Evolutionary conservation across 768 basidiomycete genomes (phyloP).

Genomic region (Russula sp.): DNA sequence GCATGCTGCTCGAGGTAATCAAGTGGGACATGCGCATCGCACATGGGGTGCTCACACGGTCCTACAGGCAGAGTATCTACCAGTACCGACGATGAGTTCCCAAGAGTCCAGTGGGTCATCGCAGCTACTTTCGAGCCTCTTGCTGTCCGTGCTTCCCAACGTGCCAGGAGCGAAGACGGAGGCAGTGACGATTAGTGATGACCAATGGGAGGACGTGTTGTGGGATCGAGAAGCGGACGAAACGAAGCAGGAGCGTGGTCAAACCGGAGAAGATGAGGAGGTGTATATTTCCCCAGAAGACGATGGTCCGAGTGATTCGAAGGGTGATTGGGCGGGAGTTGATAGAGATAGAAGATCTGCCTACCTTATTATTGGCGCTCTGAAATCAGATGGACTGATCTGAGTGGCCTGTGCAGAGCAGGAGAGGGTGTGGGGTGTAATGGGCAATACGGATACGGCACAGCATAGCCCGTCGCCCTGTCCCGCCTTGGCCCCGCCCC

Average conservation of each 20-base stretch:
- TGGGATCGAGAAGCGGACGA: constrained; percentile 68
- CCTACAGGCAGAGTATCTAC: constrained; percentile 71
- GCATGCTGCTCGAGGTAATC: constrained; percentile 79
- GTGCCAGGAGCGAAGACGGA: constrained; percentile 65
- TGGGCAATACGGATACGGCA: not conserved
- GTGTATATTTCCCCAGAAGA: constrained; percentile 59
- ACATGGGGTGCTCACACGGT: not conserved
- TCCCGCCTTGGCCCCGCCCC: no score
- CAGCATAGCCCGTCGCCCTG: no score
- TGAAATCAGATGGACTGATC: constrained; percentile 65
- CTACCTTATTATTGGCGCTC: constrained; percentile 68
- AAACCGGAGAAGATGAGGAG: constrained; percentile 35
- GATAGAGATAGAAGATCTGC: constrained; percentile 76
- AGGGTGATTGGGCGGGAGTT: constrained; percentile 69
- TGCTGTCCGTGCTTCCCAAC: constrained; percentile 69
- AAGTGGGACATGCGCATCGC: constrained; percentile 13
- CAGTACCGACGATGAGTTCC: constrained; percentile 60
- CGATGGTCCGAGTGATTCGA: constrained; percentile 39
- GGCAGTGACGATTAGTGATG: constrained; percentile 69
- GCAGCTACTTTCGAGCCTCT: constrained; percentile 64
- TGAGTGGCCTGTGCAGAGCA: constrained; percentile 22
- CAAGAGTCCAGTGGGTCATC: constrained; percentile 60
- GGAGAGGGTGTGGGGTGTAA: no score
- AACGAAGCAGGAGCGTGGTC: constrained; percentile 22
- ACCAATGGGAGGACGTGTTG: constrained; percentile 75